Percentiles rank a stretch among this genome's conserved stretches.
Evolutionary conservation across 768 basidiomycete genomes (phyloP).

Genomic region (Hirschioporus abietinus): DNA sequence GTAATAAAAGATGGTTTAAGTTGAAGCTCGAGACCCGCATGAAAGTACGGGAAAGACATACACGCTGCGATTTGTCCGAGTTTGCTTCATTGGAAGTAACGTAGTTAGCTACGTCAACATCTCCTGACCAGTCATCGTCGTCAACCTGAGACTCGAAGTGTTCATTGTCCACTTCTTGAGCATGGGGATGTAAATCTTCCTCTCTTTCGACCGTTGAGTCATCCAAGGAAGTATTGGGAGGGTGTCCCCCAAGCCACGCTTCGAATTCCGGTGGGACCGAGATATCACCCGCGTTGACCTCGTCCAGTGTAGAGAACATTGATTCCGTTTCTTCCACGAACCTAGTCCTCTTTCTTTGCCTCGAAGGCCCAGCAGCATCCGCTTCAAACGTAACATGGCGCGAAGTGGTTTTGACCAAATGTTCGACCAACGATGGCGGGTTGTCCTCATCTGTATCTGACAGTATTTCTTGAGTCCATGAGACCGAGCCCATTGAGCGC

Average conservation of each 20-base stretch:
- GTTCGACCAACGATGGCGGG: no score
- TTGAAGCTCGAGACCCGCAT: no score
- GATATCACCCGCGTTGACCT: neutral
- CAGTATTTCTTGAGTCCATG: neutral
- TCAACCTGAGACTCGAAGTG: neutral
- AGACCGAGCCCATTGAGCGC: neutral
- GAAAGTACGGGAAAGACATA: neutral
- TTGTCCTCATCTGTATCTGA: neutral
- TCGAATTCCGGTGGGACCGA: neutral
- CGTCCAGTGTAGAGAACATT: neutral
- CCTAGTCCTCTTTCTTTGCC: neutral
- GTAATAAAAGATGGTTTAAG: neutral
- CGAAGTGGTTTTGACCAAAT: neutral
- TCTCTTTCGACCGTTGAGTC: neutral
- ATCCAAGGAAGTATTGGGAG: neutral
- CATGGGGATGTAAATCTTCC: neutral
- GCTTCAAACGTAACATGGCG: neutral
- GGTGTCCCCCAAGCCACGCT: neutral
- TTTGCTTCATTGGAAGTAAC: neutral
- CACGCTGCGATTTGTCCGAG: neutral
- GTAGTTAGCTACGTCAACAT: neutral
- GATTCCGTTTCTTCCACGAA: neutral
- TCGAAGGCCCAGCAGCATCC: neutral
- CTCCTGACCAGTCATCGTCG: neutral
- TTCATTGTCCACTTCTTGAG: neutral